Evolutionary conservation across 176 grass and related monocot genomes (phyloP).

Genomic region (Urochloa ruziziensis): DNA sequence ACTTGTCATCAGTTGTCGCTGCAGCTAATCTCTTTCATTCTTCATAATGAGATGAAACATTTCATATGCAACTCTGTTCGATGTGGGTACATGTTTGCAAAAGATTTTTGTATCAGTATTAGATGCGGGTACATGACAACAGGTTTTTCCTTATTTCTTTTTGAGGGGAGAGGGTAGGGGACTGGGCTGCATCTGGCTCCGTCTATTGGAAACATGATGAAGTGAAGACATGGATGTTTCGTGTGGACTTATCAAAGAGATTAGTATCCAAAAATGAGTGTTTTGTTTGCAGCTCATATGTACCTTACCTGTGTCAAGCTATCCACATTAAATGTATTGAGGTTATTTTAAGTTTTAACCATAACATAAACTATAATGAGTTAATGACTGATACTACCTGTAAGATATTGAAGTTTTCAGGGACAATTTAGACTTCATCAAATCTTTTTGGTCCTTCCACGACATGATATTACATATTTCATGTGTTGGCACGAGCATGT

Average conservation of each 20-base stretch:
- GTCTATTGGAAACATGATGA: neutral
- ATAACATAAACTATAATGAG: neutral
- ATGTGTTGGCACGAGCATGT: slow-evolving; percentile 9
- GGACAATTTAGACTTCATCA: neutral
- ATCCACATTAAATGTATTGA: neutral
- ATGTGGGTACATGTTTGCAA: neutral
- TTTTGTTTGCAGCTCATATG: neutral
- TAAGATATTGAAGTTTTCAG: neutral
- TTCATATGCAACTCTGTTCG: neutral
- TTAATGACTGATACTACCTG: neutral
- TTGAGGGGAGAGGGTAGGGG: neutral
- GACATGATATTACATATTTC: neutral
- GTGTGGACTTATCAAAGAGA: neutral
- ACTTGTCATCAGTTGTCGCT: neutral
- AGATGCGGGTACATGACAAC: slow-evolving; percentile 3
- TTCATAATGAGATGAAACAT: neutral
- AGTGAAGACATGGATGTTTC: neutral
- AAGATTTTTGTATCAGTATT: neutral
- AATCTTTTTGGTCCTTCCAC: neutral
- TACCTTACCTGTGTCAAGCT: neutral
- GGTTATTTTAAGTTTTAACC: no score
- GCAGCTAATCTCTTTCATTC: neutral
- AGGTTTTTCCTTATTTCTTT: neutral
- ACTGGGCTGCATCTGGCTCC: neutral
- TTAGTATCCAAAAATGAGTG: neutral